These are phyloP conservation scores for Monotropa hypopitys DNA, from an alignment of 179 eudicot species.

Conservation along the genomic window DNA sequence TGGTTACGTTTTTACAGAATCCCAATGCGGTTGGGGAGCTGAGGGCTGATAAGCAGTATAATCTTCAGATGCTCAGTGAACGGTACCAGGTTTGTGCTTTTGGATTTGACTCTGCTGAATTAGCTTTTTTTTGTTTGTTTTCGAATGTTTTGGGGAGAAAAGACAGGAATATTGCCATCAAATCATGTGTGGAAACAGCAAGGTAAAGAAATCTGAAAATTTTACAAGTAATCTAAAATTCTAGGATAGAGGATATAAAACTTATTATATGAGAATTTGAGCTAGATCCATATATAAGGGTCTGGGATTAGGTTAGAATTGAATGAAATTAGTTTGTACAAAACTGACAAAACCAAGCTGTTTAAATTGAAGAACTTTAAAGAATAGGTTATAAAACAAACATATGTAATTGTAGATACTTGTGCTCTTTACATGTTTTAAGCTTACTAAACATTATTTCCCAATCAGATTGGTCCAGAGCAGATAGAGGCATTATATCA, in stretches of 20 bases:
- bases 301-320: neutral
- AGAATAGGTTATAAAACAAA: no score
- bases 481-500: conserved; percentile 94
- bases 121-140: neutral
- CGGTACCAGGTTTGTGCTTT: conserved; percentile 41
- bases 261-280: neutral
- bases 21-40: conserved; percentile 74
- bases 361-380: neutral
- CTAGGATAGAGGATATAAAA: neutral
- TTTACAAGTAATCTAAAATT: neutral
- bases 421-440: neutral
- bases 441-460: neutral
- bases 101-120: neutral
- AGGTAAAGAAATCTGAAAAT: neutral
- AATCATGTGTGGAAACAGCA: neutral
- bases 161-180: neutral
- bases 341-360: neutral
- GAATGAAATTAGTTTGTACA: neutral
- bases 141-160: neutral
- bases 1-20: conserved; percentile 66
- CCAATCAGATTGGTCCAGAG: conserved; percentile 75
- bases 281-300: neutral
- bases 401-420: no score
- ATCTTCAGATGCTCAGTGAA: conserved; percentile 69
- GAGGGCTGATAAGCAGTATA: conserved; percentile 73